Evolutionary conservation across 805 yeast species (phyloP).

Genomic region (Ogataea saltuana): DNA sequence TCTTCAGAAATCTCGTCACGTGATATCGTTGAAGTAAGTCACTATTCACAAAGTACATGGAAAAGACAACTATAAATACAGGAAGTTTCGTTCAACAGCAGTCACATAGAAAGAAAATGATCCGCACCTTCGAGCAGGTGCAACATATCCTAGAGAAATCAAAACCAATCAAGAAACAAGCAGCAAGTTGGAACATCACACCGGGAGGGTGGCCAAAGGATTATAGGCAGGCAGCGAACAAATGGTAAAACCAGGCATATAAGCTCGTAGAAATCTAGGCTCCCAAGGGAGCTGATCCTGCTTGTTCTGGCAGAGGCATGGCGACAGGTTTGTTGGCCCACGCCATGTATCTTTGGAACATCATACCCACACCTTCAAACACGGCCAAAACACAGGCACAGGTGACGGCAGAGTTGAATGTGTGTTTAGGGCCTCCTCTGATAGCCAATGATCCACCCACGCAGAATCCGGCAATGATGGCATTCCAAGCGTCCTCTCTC

Average conservation of each 20-base stretch:
- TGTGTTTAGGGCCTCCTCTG: conserved; percentile 98
- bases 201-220: background rate
- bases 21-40: conserved; percentile 2
- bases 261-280: conserved; percentile 22
- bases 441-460: conserved; percentile 98
- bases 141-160: background rate
- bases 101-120: conserved; percentile 2
- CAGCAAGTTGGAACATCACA: background rate
- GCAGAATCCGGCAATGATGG: conserved; percentile 95
- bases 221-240: conserved; percentile 9
- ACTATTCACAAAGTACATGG: conserved; percentile 5
- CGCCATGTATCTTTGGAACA: conserved; percentile 89
- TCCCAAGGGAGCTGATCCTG: conserved; percentile 28
- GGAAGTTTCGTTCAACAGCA: conserved; percentile 7
- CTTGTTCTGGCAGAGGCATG: conserved; percentile 54
- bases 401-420: conserved; percentile 93
- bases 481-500: conserved; percentile 98
- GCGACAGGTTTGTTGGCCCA: conserved; percentile 74
- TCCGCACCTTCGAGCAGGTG: conserved; percentile 8
- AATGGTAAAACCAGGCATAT: conserved; percentile 1
- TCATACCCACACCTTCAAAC: conserved; percentile 97
- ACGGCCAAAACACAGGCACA: conserved; percentile 97
- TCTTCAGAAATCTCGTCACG: conserved; percentile 1
- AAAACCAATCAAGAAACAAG: background rate
- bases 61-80: conserved; percentile 10